Evolutionary conservation across 2,329 filamentous ascomycete species (phyloP).

Genomic region (Ustulina deusta): DNA sequence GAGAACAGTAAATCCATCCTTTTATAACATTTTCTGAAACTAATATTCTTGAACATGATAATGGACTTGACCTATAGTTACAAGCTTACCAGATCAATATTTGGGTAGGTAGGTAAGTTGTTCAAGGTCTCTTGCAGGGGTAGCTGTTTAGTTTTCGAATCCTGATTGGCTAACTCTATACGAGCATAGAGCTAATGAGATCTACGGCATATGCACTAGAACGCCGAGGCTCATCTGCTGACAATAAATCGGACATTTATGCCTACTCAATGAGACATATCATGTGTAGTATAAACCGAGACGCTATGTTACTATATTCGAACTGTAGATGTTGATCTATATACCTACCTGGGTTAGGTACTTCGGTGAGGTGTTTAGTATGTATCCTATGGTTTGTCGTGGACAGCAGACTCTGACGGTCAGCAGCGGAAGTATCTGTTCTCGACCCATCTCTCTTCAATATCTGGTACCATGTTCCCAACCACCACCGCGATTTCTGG

Average conservation of each 20-base stretch:
- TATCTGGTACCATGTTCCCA: constrained; percentile 82
- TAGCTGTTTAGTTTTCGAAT: neutral
- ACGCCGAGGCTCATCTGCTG: constrained; percentile 20
- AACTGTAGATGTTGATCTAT: constrained; percentile 22
- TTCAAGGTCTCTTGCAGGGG: constrained; percentile 3
- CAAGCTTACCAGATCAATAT: neutral
- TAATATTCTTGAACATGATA: neutral
- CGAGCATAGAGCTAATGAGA: constrained; percentile 28
- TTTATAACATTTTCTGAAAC: constrained; percentile 28
- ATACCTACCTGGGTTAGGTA: constrained; percentile 10
- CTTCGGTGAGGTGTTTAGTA: constrained; percentile 10
- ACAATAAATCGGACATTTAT: constrained; percentile 20
- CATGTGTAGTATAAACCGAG: constrained; percentile 14
- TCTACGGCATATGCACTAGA: neutral
- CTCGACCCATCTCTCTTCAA: constrained; percentile 91
- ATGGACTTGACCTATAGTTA: neutral
- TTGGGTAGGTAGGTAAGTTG: neutral
- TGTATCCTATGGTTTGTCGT: constrained; percentile 12
- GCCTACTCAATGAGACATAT: constrained; percentile 8
- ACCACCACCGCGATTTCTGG: constrained; percentile 89
- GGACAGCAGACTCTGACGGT: constrained; percentile 35
- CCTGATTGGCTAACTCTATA: constrained; percentile 38
- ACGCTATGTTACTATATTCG: constrained; percentile 26
- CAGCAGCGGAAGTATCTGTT: constrained; percentile 90
- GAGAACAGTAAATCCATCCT: neutral